These are phyloP conservation scores for Corylus avellana DNA, from an alignment of 306 rosid genomes.

Conservation along the genomic window DNA sequence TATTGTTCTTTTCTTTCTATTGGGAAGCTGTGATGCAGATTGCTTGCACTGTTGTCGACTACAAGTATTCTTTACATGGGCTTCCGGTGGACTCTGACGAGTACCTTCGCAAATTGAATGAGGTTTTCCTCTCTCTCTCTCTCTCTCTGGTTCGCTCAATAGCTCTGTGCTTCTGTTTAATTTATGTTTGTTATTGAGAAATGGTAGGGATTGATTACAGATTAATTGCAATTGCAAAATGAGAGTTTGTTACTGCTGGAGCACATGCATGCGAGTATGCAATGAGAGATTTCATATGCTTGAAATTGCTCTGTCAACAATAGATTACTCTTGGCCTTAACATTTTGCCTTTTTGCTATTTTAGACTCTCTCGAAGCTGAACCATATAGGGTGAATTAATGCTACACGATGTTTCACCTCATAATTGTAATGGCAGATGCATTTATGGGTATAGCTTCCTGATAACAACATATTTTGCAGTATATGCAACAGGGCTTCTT, in stretches of 20 bases:
- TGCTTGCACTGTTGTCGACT: constrained; percentile 56
- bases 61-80: constrained; percentile 64
- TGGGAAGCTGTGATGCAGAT: constrained; percentile 44
- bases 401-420: not conserved
- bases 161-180: not conserved
- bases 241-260: not conserved
- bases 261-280: not conserved
- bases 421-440: not conserved
- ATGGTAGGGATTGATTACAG: not conserved
- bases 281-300: not conserved
- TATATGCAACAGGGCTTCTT: constrained; percentile 1
- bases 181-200: not conserved
- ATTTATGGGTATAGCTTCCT: not conserved
- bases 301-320: not conserved
- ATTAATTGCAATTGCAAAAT: not conserved
- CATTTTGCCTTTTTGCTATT: not conserved
- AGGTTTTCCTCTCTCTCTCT: constrained; percentile 39
- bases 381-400: not conserved
- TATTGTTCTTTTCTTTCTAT: not conserved
- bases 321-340: not conserved
- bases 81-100: constrained; percentile 48
- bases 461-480: not conserved
- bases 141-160: too few relatives aligned
- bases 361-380: not conserved
- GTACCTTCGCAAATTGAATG: constrained; percentile 51